Conservation (phyloP, 805 yeast species). For the Alloascoidea hylecoeti region DNA sequence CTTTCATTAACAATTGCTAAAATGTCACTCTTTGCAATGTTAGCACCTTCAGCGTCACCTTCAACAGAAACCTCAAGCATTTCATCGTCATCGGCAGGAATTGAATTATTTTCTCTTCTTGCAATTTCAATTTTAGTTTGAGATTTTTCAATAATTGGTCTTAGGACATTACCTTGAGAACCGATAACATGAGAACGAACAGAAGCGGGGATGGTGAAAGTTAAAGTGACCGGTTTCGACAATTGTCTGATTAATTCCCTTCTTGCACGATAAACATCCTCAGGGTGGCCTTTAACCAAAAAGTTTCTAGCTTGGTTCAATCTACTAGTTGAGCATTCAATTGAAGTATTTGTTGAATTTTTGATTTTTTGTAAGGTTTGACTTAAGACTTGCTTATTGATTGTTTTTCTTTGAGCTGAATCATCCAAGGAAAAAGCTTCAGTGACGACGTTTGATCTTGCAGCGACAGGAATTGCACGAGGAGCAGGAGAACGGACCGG, state of each 20-base stretch:
- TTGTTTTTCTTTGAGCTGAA: conserved; percentile 48
- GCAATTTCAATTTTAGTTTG: conserved; percentile 64
- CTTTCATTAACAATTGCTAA: conserved; percentile 62
- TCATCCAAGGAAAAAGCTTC: conserved; percentile 67
- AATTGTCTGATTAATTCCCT: conserved; percentile 62
- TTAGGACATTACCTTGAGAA: conserved; percentile 68
- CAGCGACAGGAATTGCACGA: conserved; percentile 24
- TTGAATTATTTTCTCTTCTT: conserved; percentile 12
- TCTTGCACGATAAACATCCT: conserved; percentile 53
- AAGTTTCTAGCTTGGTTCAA: conserved; percentile 70
- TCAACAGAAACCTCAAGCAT: conserved; percentile 49
- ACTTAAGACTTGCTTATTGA: conserved; percentile 48
- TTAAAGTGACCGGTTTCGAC: conserved; percentile 54
- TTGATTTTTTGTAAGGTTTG: conserved; percentile 53
- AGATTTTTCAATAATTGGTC: conserved; percentile 58
- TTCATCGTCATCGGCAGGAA: conserved; percentile 28
- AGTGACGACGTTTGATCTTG: conserved; percentile 49
- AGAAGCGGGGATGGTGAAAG: conserved; percentile 59
- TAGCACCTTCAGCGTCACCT: conserved; percentile 80
- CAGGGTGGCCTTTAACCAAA: conserved; percentile 63
- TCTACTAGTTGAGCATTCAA: conserved; percentile 74
- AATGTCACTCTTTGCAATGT: conserved; percentile 57
- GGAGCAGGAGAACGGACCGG: conserved; percentile 3
- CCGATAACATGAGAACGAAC: conserved; percentile 77
- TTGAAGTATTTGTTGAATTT: conserved; percentile 42